Base-by-base conservation (phyloP, 2,329 filamentous ascomycete species). In the Ophiostoma piceae region DNA sequence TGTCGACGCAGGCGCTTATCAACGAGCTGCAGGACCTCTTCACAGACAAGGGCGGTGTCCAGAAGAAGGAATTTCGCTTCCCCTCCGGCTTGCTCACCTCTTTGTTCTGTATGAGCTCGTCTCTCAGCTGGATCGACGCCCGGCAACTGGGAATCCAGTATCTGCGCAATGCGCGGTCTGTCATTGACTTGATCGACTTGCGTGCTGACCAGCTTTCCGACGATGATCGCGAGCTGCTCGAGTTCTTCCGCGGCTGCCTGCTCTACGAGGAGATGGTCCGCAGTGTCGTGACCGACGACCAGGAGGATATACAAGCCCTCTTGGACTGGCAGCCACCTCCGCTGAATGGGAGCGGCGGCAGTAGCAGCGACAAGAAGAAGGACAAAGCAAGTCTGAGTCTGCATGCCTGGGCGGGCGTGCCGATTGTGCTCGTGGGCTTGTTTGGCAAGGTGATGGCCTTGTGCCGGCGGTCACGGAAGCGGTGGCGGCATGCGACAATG, bases 261-360 rank as follows among this genome's bases (percentile, higher is more conserved):
- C 74, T 77, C 0, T 81, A 81, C 70, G 80, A 79, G 71, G 79
- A 81, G 57, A 77, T 81, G 75, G 72, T 81, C 5, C 74, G 80
- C 1, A 77, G 79, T 0, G 77, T 81, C 0, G 78, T 81, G 3
- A 77, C 75, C 0, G 77, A 80, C 43, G 77, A 79, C 1, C 73
- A 73, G 32, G 75, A 75, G 9, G 73, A 74, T 67, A 72, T 74
- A 32, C 73, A 72, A 39, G 70, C 72, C 3, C 39, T 73, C 6
- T 41, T 71, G n/a, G 64, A 65, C 32, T 73, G 72, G 72, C 29
- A 37, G 26, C 68, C 68, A 14, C 47, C 68, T 0, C 7, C 57
- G 4, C 4, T n/a, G 22, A 35, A 37, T 47, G 16, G 43, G 43
- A 47, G 43, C 43, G 43, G 43, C 43, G 16, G 16, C 54, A 32